phyloP scores from a whole-genome alignment of 768 basidiomycete genomes.

The Cubamyces lactineus region DNA sequence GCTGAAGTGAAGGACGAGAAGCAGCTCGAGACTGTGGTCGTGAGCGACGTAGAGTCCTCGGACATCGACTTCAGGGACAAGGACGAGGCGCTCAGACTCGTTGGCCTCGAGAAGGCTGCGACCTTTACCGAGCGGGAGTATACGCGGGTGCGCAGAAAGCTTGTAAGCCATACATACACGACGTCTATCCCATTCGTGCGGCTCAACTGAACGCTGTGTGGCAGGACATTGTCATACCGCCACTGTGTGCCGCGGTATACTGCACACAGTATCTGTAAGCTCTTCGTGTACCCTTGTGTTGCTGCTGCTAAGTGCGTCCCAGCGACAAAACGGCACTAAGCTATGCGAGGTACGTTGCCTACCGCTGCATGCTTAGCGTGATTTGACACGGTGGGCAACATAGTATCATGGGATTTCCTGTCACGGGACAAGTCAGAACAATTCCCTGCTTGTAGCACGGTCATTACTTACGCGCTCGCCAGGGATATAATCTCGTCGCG shows the following conservation, averaged over 20 bases:
- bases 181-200: background rate
- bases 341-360: slow-evolving; percentile 56
- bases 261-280: slow-evolving; percentile 68
- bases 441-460: background rate
- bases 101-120: slow-evolving; percentile 52
- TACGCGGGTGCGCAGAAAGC: slow-evolving; percentile 55
- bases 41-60: slow-evolving; percentile 11
- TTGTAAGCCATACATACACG: slow-evolving; percentile 41
- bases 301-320: background rate
- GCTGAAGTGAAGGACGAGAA: slow-evolving; percentile 19
- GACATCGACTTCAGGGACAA: slow-evolving; percentile 37
- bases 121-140: slow-evolving; percentile 68
- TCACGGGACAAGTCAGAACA: slow-evolving; percentile 54
- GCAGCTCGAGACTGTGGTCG: slow-evolving; percentile 5
- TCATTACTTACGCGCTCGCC: background rate
- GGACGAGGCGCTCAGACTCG: slow-evolving; percentile 64
- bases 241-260: slow-evolving; percentile 64
- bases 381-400: background rate
- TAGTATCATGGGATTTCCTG: slow-evolving; percentile 70
- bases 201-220: background rate
- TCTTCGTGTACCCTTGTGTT: background rate
- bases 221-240: slow-evolving; percentile 56
- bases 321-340: slow-evolving; percentile 74
- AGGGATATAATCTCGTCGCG: slow-evolving; percentile 70
- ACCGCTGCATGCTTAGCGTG: background rate